A percentile compares a stretch with the other conserved stretches of the same genome.
These are phyloP conservation scores for Botrytis hyacinthi DNA, from an alignment of 2,329 filamentous ascomycete genomes.

Conservation along the genomic window DNA sequence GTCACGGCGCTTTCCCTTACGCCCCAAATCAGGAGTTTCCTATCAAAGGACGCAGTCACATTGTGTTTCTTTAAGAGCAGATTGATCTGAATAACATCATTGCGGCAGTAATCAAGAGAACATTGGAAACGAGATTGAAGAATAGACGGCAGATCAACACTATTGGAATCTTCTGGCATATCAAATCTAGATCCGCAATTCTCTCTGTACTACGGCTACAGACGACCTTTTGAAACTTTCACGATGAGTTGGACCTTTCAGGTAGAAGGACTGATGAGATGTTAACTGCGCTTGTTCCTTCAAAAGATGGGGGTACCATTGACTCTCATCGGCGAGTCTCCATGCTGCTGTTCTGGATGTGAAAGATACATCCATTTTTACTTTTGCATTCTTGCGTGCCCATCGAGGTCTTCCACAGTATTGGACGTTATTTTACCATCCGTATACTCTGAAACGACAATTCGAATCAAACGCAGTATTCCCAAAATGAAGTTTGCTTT, in stretches of 20 bases:
- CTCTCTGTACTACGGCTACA: neutral
- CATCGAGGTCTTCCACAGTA: neutral
- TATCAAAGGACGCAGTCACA: neutral
- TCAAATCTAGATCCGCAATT: neutral
- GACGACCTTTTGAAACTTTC: neutral
- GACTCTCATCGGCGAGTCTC: neutral
- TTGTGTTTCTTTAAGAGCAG: neutral
- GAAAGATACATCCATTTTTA: neutral
- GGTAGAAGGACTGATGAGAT: neutral
- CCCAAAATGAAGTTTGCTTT: neutral
- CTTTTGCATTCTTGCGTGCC: neutral
- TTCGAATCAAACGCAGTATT: neutral
- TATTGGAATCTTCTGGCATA: no score
- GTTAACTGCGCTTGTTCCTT: neutral
- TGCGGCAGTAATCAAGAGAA: no score
- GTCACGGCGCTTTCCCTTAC: neutral
- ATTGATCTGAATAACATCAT: neutral
- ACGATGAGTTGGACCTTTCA: neutral
- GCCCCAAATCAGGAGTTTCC: accelerated
- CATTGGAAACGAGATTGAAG: accelerated
- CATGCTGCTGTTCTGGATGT: neutral
- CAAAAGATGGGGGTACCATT: neutral
- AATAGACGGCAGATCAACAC: no score
- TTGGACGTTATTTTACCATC: neutral
- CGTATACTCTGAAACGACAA: neutral